Base-by-base conservation (phyloP, 257 asterid species). In the Ophiorrhiza pumila region DNA sequence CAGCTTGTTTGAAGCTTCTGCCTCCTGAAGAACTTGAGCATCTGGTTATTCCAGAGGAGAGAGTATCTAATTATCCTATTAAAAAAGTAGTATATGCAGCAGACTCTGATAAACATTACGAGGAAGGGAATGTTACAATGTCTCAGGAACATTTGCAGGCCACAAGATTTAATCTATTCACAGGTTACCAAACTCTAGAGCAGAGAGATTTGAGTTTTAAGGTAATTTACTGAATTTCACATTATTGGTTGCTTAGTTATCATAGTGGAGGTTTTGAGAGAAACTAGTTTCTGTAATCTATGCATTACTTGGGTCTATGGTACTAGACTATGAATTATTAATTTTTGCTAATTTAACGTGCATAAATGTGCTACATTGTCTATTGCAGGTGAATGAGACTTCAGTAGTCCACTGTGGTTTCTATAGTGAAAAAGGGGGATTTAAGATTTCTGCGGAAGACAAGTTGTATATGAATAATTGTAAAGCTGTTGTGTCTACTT, bases 401-500 rank as follows among this genome's bases (percentile, higher is more conserved):
- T 76, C 88, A 55, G 77, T 58, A 71, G 85, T 85, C 60, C 90
- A 87, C 82, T 85, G 88, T 79, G 90, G 98, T 70, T 95, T 92
- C 85, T 92, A 84, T 86, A 86, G 91, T 79, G 90, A 92, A 32
- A 78, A 71, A 32, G 96, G 99, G 78, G 99, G 99, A 57, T 95
- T 87, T 84, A 89, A 85, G 80, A 80, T 92, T 80, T 87, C 96
- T 45, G 91, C 84, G 75, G 90, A 86, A 79, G 99, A 95, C 84
- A 87, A 84, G 77, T 72, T 66, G 65, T 90, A 83, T 73, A 87
- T 95, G 98, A 69, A 78, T 43, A 78, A 91, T 29, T 95, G 99
- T 82, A 80, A 89, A 81, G 90, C 80, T 57, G 99, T 89, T 81
- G 98, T 95, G 76, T 95, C 98, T 14, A 95, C 99, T 18, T 95